Evolutionary conservation across 1,284 basidiomycete species (phyloP), one percentile per base, ranked within the genome.

Genomic region (Schizophyllum amplum): DNA sequence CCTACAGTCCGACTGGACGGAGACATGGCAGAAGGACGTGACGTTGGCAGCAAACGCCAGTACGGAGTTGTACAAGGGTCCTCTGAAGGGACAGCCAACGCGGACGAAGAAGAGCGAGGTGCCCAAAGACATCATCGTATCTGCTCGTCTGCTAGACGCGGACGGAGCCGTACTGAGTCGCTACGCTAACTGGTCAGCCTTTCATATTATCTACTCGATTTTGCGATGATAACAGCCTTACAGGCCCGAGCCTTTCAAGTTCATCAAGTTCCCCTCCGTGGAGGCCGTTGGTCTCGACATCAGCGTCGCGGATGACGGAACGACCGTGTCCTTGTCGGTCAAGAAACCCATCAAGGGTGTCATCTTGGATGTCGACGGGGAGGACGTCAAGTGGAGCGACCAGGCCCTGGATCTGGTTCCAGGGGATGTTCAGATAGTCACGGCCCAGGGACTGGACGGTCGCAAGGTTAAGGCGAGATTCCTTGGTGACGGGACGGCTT

Each of bases 161-260:
- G 70, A 75, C 51, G 79, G 81, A 5, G 66, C 65, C 4, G 82
- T 94, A 46, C 71, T 94, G 25, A 86, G 80, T n/a, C 79, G 93
- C 59, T 88, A 86, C 71, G 81, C 84, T 9, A 92, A 91, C 67
- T 91, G 89, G 88, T 89, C 64, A 55, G 75, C 60, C 27, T 6
- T 13, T 46, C 51, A 51, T 33, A 20, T 56, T 47, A 56, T 53
- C n/a, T 51, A 59, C 54, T 56, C 42, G 23, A 24, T 33, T 46
- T 53, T 58, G n/a, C n/a, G n/a, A 54, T 61, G 58, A 52, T 56
- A 54, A 51, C 58, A 46, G 51, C 52, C 53, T 57, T 51, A 54
- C 63, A 92, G 90, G 90, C 90, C 90, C 13, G 90, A 94, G 69
- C 93, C 93, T 24, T 94, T 87, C 79, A 95, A 96, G 72, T 94